These are phyloP conservation scores for Auxenochlorella protothecoides DNA, from an alignment of 139 green algal genomes.

Conservation along the genomic window DNA sequence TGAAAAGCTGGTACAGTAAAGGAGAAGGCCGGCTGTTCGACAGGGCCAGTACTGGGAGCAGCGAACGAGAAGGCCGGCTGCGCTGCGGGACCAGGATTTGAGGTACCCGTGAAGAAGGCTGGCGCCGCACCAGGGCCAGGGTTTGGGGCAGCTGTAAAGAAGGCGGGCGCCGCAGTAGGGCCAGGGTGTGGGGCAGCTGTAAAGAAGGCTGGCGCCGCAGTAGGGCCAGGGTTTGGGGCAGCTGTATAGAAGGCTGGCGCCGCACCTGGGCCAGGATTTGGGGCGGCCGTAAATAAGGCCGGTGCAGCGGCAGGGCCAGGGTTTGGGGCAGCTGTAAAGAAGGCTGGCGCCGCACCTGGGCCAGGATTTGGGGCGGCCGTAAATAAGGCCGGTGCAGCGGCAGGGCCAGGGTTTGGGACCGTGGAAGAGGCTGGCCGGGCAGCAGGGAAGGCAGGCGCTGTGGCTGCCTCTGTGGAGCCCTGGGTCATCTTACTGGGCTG, in stretches of 20 bases:
- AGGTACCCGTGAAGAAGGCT: too few species aligned
- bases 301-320: not conserved
- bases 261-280: not conserved
- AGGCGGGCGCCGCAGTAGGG: not conserved
- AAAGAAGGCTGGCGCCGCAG: not conserved
- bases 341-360: not conserved
- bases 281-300: not conserved
- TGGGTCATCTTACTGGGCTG: too few species aligned
- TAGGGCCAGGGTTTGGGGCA: not conserved
- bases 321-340: not conserved
- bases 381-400: not conserved
- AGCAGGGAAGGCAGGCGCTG: too few species aligned
- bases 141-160: constrained; percentile 1
- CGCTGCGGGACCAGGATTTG: too few species aligned
- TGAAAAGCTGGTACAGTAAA: too few species aligned
- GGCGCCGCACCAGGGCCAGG: not conserved
- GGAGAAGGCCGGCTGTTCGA: too few species aligned
- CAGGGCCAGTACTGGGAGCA: too few species aligned
- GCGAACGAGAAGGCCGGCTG: too few species aligned
- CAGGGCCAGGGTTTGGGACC: not conserved
- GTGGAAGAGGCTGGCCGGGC: too few species aligned
- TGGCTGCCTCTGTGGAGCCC: too few species aligned
- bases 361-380: not conserved
- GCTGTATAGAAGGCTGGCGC: not conserved
- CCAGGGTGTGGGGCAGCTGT: not conserved